These are phyloP conservation scores for Entomortierella parvispora DNA, from an alignment of 192 early-diverging fungal species.

Conservation along the genomic window DNA sequence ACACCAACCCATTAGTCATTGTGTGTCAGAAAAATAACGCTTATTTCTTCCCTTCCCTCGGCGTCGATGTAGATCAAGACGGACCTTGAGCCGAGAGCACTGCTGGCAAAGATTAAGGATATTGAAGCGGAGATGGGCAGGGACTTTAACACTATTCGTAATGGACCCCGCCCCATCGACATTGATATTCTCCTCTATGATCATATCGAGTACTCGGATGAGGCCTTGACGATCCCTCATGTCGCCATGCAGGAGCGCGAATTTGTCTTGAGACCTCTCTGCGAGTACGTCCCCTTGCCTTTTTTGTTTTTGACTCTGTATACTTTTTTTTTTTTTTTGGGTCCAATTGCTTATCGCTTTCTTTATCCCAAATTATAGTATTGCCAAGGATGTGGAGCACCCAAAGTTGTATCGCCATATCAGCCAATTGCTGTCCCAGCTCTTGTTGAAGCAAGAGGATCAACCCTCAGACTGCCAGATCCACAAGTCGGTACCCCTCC, in stretches of 20 bases:
- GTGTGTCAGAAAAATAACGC: too few species aligned
- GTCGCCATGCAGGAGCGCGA: slow-evolving; percentile 87
- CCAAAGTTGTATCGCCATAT: slow-evolving; percentile 85
- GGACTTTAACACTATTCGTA: slow-evolving; percentile 62
- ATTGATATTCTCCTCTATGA: slow-evolving; percentile 97
- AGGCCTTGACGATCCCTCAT: slow-evolving; percentile 91
- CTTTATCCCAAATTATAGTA: slow-evolving; percentile 57
- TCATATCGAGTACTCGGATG: slow-evolving; percentile 66
- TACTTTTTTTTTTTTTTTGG: background rate
- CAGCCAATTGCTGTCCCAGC: slow-evolving; percentile 72
- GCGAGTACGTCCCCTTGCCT: slow-evolving; percentile 73
- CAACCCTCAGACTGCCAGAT: slow-evolving; percentile 53
- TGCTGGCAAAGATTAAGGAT: slow-evolving; percentile 83
- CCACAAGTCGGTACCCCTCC: slow-evolving; percentile 64
- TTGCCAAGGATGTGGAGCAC: slow-evolving; percentile 89
- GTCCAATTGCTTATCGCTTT: background rate
- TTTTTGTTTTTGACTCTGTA: slow-evolving; percentile 1
- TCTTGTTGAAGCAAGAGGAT: slow-evolving; percentile 59
- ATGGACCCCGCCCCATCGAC: slow-evolving; percentile 95
- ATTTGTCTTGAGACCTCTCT: slow-evolving; percentile 94
- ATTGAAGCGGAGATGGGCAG: slow-evolving; percentile 89
- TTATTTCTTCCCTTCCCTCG: slow-evolving; percentile 2
- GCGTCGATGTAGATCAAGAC: slow-evolving; percentile 71
- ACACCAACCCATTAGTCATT: background rate
- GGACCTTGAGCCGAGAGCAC: slow-evolving; percentile 71